Evolutionary conservation across 1,284 basidiomycete genomes (phyloP).

Genomic region (Leccinum fallax): DNA sequence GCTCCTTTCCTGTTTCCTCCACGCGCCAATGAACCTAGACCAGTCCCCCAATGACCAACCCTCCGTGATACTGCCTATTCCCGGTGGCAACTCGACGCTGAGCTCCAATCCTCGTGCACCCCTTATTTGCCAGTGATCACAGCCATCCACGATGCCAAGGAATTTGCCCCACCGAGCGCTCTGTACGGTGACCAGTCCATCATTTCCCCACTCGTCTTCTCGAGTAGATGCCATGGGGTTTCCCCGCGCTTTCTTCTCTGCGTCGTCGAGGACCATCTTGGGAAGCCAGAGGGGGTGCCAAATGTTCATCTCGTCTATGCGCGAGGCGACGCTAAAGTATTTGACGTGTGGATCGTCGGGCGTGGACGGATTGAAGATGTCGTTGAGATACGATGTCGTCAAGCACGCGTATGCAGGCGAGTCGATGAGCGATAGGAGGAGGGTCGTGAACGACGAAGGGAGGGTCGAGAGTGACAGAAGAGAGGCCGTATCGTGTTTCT

Average conservation of each 20-base stretch:
- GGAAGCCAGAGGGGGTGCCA: slow-evolving; percentile 98
- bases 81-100: slow-evolving; percentile 58
- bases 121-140: slow-evolving; percentile 96
- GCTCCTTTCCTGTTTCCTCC: slow-evolving; percentile 54
- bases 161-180: slow-evolving; percentile 94
- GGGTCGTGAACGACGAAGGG: slow-evolving; percentile 82
- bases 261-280: slow-evolving; percentile 88
- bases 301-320: slow-evolving; percentile 71
- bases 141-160: slow-evolving; percentile 86
- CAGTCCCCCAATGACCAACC: slow-evolving; percentile 65
- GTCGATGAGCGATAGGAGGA: slow-evolving; percentile 91
- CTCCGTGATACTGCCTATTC: slow-evolving; percentile 40
- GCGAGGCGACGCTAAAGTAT: slow-evolving; percentile 91
- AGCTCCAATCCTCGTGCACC: slow-evolving; percentile 75
- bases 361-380: slow-evolving; percentile 90
- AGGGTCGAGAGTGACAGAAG: slow-evolving; percentile 55
- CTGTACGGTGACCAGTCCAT: slow-evolving; percentile 90
- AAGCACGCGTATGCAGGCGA: slow-evolving; percentile 97
- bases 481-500: slow-evolving; percentile 34
- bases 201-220: slow-evolving; percentile 83
- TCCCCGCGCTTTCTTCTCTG: slow-evolving; percentile 58
- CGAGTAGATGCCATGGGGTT: slow-evolving; percentile 46
- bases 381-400: slow-evolving; percentile 83
- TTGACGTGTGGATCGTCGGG: slow-evolving; percentile 85
- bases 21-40: slow-evolving; percentile 58